Conservation (phyloP, 768 basidiomycete genomes). For the Mycena vulgaris region DNA sequence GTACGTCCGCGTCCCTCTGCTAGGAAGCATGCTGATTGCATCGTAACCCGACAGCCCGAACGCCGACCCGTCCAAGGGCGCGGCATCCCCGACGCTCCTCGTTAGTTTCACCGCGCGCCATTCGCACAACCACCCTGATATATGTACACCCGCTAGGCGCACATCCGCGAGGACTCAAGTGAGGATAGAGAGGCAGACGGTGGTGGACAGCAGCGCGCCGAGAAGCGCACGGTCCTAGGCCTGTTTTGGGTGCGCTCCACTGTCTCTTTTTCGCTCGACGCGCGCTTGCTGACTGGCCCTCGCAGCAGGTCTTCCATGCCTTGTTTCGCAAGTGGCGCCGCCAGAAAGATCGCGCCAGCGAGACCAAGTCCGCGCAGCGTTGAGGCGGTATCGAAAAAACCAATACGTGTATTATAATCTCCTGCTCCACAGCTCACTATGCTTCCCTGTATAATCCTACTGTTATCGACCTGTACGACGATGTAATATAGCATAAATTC, state of each 20-base stretch:
- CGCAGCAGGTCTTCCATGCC: conserved; percentile 18
- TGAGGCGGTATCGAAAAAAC: too few relatives aligned
- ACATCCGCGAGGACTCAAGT: conserved; percentile 3
- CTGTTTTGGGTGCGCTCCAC: neutral
- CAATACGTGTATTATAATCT: too few relatives aligned
- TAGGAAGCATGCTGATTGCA: too few relatives aligned
- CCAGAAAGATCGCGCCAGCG: conserved; percentile 2
- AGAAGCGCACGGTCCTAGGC: neutral
- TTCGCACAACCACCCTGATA: neutral
- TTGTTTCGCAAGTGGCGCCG: conserved; percentile 25
- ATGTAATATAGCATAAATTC: too few relatives aligned
- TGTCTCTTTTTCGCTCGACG: neutral
- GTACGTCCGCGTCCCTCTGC: too few relatives aligned
- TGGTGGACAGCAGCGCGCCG: neutral
- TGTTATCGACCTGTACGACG: too few relatives aligned
- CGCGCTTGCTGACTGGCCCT: neutral
- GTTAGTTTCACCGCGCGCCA: neutral
- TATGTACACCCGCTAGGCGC: neutral
- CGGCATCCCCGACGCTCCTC: conserved; percentile 1
- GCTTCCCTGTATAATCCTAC: too few relatives aligned
- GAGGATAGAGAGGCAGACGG: neutral
- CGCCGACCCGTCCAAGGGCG: neutral
- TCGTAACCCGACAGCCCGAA: conserved; percentile 11
- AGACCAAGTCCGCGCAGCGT: neutral
- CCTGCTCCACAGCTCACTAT: too few relatives aligned